Base-by-base conservation (phyloP, 106 monocot species). In the Apostasia shenzhenica region DNA sequence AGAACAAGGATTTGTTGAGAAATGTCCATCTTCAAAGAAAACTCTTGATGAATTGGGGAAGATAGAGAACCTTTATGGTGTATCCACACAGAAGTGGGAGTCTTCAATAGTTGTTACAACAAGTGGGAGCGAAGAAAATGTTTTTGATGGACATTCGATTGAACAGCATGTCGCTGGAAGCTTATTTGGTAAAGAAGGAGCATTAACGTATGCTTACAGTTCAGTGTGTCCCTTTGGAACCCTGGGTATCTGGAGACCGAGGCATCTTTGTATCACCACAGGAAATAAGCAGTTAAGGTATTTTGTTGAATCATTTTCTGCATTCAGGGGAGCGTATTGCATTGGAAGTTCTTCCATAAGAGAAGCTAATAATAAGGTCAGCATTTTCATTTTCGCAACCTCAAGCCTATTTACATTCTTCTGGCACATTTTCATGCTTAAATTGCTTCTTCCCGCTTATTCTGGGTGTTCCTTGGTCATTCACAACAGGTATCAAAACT, bases 251-350 rank as follows among this genome's bases (percentile, higher is more conserved):
- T 81, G 78, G 72, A 64, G 39, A 11, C 73, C 70, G 39, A 70
- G 76, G 11, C 88, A 70, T 58, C 42, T 82, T 6, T 88, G 88
- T 59, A 74, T 84, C 68, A 88, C 87, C 26, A 83, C 83, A 38
- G 75, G 78, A 3, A 75, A 71, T 46, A 80, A 71, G 64, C 59
- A 75, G 70, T 67, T 81, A 45, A 79, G 58, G 67, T 67, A 84
- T 38, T 46, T 81, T 65, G 43, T 69, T 14, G 76, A 65, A 45
- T 46, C 46, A 56, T 72, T 48, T 44, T 56, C 41, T 45, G 12
- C 8, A 45, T 61, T 59, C 3, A 4, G 38, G 4, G 53, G 45
- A 55, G 48, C 64, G 44, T 10, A 14, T 13, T 12, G 14, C 2
- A 59, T 45, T n/a, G 75, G 46, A 4, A 59, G 49, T 53, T 59